Conservation (phyloP, 2,329 filamentous ascomycete species). For the Phialophora expanda region DNA sequence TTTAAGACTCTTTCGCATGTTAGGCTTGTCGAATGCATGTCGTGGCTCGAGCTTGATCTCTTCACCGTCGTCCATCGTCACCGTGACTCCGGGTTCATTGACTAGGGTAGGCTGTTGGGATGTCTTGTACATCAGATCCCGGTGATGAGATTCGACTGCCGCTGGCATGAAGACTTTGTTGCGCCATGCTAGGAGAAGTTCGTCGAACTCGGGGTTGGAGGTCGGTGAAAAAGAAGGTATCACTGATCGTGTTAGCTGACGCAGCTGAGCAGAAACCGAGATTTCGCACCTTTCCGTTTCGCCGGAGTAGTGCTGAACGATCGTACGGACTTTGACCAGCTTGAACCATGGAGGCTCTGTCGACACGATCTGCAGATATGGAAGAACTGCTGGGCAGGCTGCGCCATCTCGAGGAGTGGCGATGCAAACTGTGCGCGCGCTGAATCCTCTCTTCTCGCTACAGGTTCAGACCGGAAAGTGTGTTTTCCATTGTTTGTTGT, state of each 20-base stretch:
- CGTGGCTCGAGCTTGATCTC: slow-evolving; percentile 49
- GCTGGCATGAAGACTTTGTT: slow-evolving; percentile 53
- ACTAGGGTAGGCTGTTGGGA: slow-evolving; percentile 46
- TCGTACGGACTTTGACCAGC: slow-evolving; percentile 33
- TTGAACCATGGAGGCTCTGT: slow-evolving; percentile 35
- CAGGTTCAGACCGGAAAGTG: neutral
- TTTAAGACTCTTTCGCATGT: slow-evolving; percentile 42
- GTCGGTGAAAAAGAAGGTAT: slow-evolving; percentile 50
- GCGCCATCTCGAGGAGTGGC: slow-evolving; percentile 43
- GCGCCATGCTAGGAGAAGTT: slow-evolving; percentile 49
- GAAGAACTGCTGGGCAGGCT: slow-evolving; percentile 46
- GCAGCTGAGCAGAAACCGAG: neutral
- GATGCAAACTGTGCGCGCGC: neutral
- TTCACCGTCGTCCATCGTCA: slow-evolving; percentile 47
- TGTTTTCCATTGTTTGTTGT: neutral
- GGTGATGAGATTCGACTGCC: slow-evolving; percentile 47
- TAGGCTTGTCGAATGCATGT: slow-evolving; percentile 44
- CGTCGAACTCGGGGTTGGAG: slow-evolving; percentile 49
- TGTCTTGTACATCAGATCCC: slow-evolving; percentile 48
- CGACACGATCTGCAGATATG: slow-evolving; percentile 46
- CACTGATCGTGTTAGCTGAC: slow-evolving; percentile 36
- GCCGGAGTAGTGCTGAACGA: slow-evolving; percentile 35
- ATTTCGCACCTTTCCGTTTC: slow-evolving; percentile 31
- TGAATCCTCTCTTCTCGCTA: neutral
- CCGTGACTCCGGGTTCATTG: slow-evolving; percentile 49